Evolutionary conservation across 257 asterid genomes (phyloP).

Genomic region (Lycium ferocissimum): DNA sequence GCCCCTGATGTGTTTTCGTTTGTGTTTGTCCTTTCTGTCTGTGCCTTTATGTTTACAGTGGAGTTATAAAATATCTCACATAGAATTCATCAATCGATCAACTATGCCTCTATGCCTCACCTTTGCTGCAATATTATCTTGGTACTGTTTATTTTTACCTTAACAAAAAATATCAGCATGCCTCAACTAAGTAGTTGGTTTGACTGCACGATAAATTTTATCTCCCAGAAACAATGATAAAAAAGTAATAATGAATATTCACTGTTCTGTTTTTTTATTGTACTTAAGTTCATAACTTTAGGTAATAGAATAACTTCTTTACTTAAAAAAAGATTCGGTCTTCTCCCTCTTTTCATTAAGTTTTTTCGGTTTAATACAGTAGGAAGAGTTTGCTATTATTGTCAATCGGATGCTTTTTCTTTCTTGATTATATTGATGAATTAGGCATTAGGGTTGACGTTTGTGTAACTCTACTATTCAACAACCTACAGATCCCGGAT

Average conservation of each 20-base stretch:
- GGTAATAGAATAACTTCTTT: not conserved
- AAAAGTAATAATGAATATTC: not conserved
- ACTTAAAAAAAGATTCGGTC: not conserved
- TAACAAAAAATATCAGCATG: not conserved
- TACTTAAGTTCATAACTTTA: not conserved
- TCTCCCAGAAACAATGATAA: not conserved
- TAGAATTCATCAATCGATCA: no score
- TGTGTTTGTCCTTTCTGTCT: not conserved
- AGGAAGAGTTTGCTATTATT: not conserved
- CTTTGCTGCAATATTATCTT: no score
- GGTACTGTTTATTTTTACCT: no score
- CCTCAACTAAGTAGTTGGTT: not conserved
- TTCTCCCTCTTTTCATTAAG: not conserved
- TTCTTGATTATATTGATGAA: not conserved
- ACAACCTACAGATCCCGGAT: slow-evolving; percentile 58
- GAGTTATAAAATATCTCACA: not conserved
- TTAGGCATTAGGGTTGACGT: not conserved
- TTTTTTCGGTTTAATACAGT: not conserved
- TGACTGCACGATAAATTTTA: not conserved
- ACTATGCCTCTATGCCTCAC: not conserved
- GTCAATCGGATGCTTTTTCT: not conserved
- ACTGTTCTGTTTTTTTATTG: not conserved
- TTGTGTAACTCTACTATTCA: not conserved
- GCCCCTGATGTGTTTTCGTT: not conserved
- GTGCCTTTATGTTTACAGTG: not conserved